These are phyloP conservation scores for Euphorbia schlechtendalii DNA, from an alignment of 441 rosid genomes.

Conservation along the genomic window DNA sequence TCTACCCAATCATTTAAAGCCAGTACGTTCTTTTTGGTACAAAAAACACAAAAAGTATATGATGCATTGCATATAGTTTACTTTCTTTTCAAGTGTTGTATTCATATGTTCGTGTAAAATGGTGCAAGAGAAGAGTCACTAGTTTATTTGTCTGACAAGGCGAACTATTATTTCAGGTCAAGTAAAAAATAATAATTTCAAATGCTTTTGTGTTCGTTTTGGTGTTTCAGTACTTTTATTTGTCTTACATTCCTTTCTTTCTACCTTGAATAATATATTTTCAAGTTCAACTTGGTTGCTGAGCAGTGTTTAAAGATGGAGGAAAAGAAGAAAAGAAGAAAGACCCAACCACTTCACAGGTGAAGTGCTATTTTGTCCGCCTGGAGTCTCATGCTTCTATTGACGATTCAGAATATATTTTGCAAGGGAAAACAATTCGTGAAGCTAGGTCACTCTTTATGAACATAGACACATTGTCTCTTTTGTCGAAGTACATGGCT, in stretches of 20 bases:
- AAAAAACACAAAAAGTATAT: too few relatives aligned
- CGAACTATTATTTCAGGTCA: background rate
- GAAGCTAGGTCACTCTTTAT: slow-evolving; percentile 69
- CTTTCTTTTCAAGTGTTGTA: background rate
- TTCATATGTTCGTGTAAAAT: background rate
- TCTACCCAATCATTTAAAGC: too few relatives aligned
- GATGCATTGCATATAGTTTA: too few relatives aligned
- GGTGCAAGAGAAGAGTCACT: too few relatives aligned
- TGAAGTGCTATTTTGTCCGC: slow-evolving; percentile 63
- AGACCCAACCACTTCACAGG: slow-evolving; percentile 41
- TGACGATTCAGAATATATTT: slow-evolving; percentile 33
- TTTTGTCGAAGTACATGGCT: slow-evolving; percentile 57
- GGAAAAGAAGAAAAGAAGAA: slow-evolving; percentile 63
- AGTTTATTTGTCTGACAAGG: too few relatives aligned
- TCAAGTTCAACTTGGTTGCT: background rate
- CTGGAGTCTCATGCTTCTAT: slow-evolving; percentile 37
- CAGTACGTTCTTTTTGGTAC: too few relatives aligned
- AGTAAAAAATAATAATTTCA: background rate
- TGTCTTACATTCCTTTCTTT: background rate
- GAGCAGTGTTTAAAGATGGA: slow-evolving; percentile 76
- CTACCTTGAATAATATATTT: background rate
- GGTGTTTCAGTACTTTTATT: background rate
- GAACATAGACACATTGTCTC: slow-evolving; percentile 51
- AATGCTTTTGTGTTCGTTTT: background rate
- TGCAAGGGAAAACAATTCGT: slow-evolving; percentile 41